phyloP scores from a whole-genome alignment of 2,329 filamentous ascomycete species.

The Didymella segeticola region DNA sequence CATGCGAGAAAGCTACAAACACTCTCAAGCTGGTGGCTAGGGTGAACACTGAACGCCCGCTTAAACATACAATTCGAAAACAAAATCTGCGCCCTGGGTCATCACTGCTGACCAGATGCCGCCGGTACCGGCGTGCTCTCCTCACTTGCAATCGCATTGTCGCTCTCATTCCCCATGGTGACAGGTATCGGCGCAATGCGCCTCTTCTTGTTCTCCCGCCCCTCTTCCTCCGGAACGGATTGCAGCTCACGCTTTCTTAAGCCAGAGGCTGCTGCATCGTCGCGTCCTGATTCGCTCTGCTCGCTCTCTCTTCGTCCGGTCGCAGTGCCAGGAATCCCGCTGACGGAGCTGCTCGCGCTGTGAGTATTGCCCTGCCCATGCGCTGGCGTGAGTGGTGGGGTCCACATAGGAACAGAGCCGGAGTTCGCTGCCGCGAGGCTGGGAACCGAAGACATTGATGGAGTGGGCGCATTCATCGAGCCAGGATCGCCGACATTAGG shows the following conservation, averaged over 20 bases:
- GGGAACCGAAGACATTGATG: slow-evolving; percentile 79
- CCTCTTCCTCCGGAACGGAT: slow-evolving; percentile 46
- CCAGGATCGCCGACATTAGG: slow-evolving; percentile 43
- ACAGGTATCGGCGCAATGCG: slow-evolving; percentile 56
- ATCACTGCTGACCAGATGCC: slow-evolving; percentile 1
- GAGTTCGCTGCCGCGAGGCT: slow-evolving; percentile 77
- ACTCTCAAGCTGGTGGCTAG: background rate
- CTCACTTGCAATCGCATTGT: slow-evolving; percentile 40
- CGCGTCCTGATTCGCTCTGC: slow-evolving; percentile 46
- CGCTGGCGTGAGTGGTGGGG: slow-evolving; percentile 86
- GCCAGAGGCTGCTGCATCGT: slow-evolving; percentile 32
- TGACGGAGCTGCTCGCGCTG: slow-evolving; percentile 62
- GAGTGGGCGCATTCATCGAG: slow-evolving; percentile 75
- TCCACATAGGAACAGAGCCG: slow-evolving; percentile 73
- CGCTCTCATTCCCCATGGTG: slow-evolving; percentile 33
- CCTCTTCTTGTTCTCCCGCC: slow-evolving; percentile 51
- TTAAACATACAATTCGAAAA: background rate
- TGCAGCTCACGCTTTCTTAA: slow-evolving; percentile 48
- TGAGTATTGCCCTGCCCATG: slow-evolving; percentile 52
- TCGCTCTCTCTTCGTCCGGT: slow-evolving; percentile 40
- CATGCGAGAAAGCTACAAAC: slow-evolving; percentile 1
- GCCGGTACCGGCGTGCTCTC: slow-evolving; percentile 32
- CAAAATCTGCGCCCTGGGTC: background rate
- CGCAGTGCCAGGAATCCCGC: slow-evolving; percentile 52
- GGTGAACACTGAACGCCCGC: slow-evolving; percentile 10